Evolutionary conservation across 164 flowering plant genomes (phyloP), one percentile per base, ranked within the genome.

Genomic region (Vitis riparia): DNA sequence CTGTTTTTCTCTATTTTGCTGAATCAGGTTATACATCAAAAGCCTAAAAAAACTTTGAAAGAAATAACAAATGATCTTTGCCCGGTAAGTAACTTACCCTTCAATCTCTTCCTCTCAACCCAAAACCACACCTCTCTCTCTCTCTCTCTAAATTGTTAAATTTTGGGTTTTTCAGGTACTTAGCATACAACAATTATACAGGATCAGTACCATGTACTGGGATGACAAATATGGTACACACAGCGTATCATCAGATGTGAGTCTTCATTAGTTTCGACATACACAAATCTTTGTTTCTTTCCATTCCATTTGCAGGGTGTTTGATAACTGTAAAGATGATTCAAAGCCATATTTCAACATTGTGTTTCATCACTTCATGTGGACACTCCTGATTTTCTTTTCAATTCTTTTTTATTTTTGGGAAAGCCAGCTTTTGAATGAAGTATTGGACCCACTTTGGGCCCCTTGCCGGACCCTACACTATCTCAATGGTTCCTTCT

Each of bases 161-260:
- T 47, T 3, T 32, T 53, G 53, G 30, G 48, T 69, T 19, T 78
- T 71, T 58, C 87, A 88, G 95, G 89, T 85, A 17, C 89, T 90
- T 47, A 90, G 95, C 85, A 87, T 90, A 65, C 93, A 89, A n/a
- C 95, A 90, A 71, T 59, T 88, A 53, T 90, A 90, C 76, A 84
- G 95, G 71, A 87, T 90, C 71, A 89, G 95, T 68, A 90, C 95
- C 11, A 90, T 90, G 95, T 90, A 87, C 70, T 90, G 95, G 90
- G 95, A 90, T 79, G 95, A 90, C 87, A 90, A 88, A 75, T 90
- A 90, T 65, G 95, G 95, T 53, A 90, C 95, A 48, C 95, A 90
- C 72, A 87, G 87, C 58, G 92, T 90, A 7, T 86, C 91, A 68
- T 81, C 91, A 59, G 93, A 90, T 50, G 95, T 90, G 75, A 83